Conservation (phyloP, 23 red algal species). For the Gracilaria caudata region DNA sequence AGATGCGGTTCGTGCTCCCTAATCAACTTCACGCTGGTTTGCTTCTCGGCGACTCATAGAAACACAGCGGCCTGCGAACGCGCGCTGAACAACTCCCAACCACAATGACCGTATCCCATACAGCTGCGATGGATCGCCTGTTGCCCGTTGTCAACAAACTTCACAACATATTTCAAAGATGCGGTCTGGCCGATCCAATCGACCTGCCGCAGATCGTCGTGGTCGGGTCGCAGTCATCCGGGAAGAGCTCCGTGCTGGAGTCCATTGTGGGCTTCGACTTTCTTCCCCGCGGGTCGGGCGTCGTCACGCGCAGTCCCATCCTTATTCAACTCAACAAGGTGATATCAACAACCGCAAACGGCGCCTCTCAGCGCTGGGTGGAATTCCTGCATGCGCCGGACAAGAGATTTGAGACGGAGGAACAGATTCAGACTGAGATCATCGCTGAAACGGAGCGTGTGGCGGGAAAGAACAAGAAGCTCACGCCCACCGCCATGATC, state of each 20-base stretch:
- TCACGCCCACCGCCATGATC: conserved; percentile 89
- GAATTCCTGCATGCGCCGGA: conserved; percentile 89
- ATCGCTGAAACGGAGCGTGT: conserved; percentile 80
- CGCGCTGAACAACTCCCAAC: too few species aligned
- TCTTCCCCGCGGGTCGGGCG: conserved; percentile 90
- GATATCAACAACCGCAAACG: background rate
- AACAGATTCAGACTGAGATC: conserved; percentile 90
- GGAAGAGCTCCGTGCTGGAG: conserved; percentile 96
- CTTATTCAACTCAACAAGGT: conserved; percentile 95
- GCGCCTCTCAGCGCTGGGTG: conserved; percentile 60
- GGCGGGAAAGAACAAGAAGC: conserved; percentile 90
- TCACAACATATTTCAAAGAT: conserved; percentile 90
- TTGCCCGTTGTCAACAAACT: conserved; percentile 92
- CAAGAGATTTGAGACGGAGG: conserved; percentile 74
- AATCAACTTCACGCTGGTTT: too few species aligned
- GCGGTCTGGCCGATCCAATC: conserved; percentile 80
- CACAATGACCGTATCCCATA: background rate
- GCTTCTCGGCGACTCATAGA: background rate
- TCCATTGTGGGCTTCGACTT: conserved; percentile 89
- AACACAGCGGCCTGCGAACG: too few species aligned
- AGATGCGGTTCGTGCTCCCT: too few species aligned
- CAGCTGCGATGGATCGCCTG: conserved; percentile 82
- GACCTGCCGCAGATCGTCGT: conserved; percentile 99
- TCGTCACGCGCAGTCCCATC: conserved; percentile 92
- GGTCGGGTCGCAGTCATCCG: conserved; percentile 90